Percentiles rank a stretch among this genome's conserved stretches.
Evolutionary conservation across 176 grass and related monocot genomes (phyloP).

Genomic region (Panicum miliaceum): DNA sequence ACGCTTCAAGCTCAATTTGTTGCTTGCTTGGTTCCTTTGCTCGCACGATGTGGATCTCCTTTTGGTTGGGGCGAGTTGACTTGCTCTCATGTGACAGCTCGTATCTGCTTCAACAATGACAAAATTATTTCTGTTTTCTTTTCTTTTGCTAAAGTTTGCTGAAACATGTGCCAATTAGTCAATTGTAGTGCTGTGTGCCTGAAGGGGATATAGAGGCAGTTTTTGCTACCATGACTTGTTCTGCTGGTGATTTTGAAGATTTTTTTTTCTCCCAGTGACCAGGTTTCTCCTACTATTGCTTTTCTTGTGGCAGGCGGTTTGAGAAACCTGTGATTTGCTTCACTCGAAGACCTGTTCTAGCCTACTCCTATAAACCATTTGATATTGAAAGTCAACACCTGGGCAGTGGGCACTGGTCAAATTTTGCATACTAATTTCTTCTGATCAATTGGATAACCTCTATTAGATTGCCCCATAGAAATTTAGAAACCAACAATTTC

Average conservation of each 20-base stretch:
- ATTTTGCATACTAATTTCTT: background rate
- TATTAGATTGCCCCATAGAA: background rate
- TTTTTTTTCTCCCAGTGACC: background rate
- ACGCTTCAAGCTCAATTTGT: background rate
- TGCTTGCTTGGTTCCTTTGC: slow-evolving; percentile 26
- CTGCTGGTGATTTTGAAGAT: background rate
- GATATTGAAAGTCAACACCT: background rate
- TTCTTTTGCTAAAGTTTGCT: background rate
- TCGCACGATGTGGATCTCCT: background rate
- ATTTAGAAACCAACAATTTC: background rate
- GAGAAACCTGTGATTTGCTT: background rate
- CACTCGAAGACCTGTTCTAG: background rate
- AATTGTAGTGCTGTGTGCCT: background rate
- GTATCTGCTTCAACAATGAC: slow-evolving; percentile 20
- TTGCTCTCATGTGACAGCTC: slow-evolving; percentile 16
- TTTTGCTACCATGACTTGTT: background rate
- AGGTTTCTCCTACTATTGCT: background rate
- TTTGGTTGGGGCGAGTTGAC: slow-evolving; percentile 26
- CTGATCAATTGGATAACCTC: slow-evolving; percentile 1
- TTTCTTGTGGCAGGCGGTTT: background rate
- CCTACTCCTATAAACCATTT: background rate
- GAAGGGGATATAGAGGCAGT: background rate
- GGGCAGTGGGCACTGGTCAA: background rate
- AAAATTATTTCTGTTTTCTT: background rate
- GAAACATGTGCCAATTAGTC: background rate